Conservation (phyloP, 352 stramenopile genomes). For the Globisporangium splendens region DNA sequence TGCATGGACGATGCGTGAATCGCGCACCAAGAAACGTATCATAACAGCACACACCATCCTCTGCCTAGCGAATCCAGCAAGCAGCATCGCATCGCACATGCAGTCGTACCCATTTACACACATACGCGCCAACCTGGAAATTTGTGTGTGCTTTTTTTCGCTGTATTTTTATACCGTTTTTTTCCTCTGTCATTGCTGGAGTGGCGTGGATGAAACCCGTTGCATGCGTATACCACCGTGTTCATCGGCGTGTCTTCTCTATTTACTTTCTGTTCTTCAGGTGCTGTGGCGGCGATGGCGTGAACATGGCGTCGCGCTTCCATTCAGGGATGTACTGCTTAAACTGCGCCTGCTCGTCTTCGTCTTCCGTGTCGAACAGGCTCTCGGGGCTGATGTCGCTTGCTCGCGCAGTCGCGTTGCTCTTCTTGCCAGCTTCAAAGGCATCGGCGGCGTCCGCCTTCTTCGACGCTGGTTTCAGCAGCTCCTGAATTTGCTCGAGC, state of each 20-base stretch:
- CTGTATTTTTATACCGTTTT: no score
- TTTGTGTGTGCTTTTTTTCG: no score
- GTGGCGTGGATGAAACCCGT: neutral
- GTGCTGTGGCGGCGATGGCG: constrained; percentile 58
- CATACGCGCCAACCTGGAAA: no score
- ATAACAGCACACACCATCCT: no score
- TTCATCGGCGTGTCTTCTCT: constrained; percentile 1
- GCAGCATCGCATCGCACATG: no score
- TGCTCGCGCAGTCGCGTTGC: constrained; percentile 23
- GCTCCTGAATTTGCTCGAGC: constrained; percentile 50
- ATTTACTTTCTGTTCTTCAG: constrained; percentile 46
- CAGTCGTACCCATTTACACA: no score
- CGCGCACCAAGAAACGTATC: no score
- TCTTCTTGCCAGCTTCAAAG: constrained; percentile 28
- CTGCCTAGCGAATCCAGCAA: no score
- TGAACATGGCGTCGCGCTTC: constrained; percentile 78
- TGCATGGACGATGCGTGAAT: no score
- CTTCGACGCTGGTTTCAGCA: constrained; percentile 44
- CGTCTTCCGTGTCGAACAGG: constrained; percentile 57
- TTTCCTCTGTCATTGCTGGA: no score
- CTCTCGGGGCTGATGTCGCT: constrained; percentile 38
- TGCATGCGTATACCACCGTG: neutral
- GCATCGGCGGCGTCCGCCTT: constrained; percentile 24
- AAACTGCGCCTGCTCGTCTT: constrained; percentile 61
- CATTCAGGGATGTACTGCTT: constrained; percentile 82